Base-by-base conservation (phyloP, 441 rosid species). In the Pelargonium australe region DNA sequence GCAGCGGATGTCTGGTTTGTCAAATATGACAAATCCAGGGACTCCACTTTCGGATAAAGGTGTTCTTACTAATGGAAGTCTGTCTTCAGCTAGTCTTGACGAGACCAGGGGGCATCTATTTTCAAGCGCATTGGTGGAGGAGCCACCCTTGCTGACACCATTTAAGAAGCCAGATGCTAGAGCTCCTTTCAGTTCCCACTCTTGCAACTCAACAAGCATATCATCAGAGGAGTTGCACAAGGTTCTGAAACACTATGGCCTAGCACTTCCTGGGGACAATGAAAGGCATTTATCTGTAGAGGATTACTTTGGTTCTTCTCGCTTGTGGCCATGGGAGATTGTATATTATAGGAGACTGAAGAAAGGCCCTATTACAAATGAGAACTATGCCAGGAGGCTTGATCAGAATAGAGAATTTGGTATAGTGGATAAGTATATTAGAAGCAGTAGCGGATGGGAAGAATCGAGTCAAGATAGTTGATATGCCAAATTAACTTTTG, bases 301-400 rank as follows among this genome's bases (percentile, higher is more conserved):
- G 20, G 72, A 69, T 40, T 83, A 77, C 74, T 85, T 83, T 75
- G 85, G 86, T 67, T 79, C 82, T 79, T 78, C 85, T 70, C 75
- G 85, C 70, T 58, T 83, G 72, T 85, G 89, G 85, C 89, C 84
- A 10, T 83, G 87, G 85, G 83, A 82, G 69, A 74, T 82, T 37
- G 61, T 85, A 25, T 77, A 74, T 66, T 76, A 79, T 51, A 81
- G 87, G 75, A 82, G 86, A 71, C 81, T 79, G 80, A 83, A 83
- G 74, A 83, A 82, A 70, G 85, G 87, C 28, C 79, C 77, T 65
- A 77, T 80, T 64, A 79, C 86, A 63, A 44, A 58, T 57, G 80
- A 80, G 61, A 85, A 83, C 71, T 82, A 83, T 70, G 80, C 82
- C 13, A 80, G 72, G 68, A 76, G 85, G 65, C 68, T 83, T 70